Evolutionary conservation across 2,329 filamentous ascomycete genomes (phyloP).

Genomic region (Fusarium xylarioides): DNA sequence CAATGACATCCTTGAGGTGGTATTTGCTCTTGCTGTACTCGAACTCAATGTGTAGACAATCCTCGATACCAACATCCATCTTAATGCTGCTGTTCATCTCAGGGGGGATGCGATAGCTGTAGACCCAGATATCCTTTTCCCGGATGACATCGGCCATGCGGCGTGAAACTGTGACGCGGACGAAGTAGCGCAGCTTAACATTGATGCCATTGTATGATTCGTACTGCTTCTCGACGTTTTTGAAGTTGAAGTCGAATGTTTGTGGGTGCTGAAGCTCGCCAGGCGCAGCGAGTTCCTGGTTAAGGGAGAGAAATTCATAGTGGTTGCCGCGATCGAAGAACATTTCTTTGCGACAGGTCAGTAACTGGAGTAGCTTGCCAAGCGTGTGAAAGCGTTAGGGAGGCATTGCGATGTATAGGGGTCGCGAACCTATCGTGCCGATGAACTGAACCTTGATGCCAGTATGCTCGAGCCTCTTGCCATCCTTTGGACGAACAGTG

Average conservation of each 20-base stretch:
- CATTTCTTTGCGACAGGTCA: constrained; percentile 75
- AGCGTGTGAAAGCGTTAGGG: constrained; percentile 17
- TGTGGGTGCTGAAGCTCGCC: constrained; percentile 98
- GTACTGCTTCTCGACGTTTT: constrained; percentile 99
- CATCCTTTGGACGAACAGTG: constrained; percentile 95
- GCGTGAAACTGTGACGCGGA: constrained; percentile 93
- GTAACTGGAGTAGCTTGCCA: not conserved
- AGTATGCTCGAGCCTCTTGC: constrained; percentile 96
- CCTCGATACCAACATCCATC: constrained; percentile 99
- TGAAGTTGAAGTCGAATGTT: constrained; percentile 99
- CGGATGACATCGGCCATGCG: constrained; percentile 98
- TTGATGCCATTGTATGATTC: constrained; percentile 99
- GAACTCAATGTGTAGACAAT: constrained; percentile 98
- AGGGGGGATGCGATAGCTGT: constrained; percentile 96
- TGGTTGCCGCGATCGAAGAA: constrained; percentile 99
- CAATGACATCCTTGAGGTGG: constrained; percentile 98
- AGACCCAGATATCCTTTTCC: constrained; percentile 99
- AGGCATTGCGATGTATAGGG: constrained; percentile 5
- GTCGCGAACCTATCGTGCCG: constrained; percentile 83
- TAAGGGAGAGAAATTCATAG: constrained; percentile 97
- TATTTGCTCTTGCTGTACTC: constrained; percentile 99
- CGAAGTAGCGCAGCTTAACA: constrained; percentile 97
- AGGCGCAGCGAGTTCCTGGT: constrained; percentile 94
- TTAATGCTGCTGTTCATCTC: constrained; percentile 99
- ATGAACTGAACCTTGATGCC: constrained; percentile 99